phyloP scores from a whole-genome alignment of 73 alveolate species.

The Uronychia setigera region DNA sequence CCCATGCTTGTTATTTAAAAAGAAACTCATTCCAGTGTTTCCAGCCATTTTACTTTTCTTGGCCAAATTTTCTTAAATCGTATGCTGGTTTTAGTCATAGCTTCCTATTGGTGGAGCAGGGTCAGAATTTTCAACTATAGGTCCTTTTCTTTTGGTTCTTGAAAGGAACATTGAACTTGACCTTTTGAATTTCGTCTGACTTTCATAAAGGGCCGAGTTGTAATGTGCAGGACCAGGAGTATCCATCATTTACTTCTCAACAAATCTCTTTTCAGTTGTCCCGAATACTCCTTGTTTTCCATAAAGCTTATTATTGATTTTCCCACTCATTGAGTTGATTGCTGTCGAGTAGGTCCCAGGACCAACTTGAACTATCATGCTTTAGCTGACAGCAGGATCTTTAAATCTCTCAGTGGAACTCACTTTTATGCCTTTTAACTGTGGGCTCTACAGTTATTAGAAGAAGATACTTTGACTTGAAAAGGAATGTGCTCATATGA shows the following conservation, averaged over 20 bases:
- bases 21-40: conserved; percentile 55
- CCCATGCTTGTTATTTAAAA: conserved; percentile 42
- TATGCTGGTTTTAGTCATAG: conserved; percentile 36
- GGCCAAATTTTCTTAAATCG: conserved; percentile 38
- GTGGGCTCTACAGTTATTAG: too few species aligned
- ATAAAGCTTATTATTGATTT: conserved; percentile 39
- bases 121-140: conserved; percentile 6
- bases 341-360: conserved; percentile 47
- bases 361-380: conserved; percentile 15
- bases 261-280: conserved; percentile 76
- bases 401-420: conserved; percentile 25
- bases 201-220: conserved; percentile 40
- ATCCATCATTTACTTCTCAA: conserved; percentile 9
- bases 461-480: neutral
- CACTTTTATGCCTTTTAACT: neutral
- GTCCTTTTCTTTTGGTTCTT: conserved; percentile 34
- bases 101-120: conserved; percentile 49
- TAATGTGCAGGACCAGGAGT: conserved; percentile 80
- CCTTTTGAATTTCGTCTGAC: conserved; percentile 36
- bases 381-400: neutral
- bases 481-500: conserved; percentile 6
- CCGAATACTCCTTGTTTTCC: conserved; percentile 67
- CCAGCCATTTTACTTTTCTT: conserved; percentile 50
- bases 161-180: conserved; percentile 65
- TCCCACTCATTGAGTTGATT: neutral